A percentile compares a stretch with the other conserved stretches of the same genome.
Conservation (phyloP, 768 basidiomycete genomes). For the Serendipita vermifera region DNA sequence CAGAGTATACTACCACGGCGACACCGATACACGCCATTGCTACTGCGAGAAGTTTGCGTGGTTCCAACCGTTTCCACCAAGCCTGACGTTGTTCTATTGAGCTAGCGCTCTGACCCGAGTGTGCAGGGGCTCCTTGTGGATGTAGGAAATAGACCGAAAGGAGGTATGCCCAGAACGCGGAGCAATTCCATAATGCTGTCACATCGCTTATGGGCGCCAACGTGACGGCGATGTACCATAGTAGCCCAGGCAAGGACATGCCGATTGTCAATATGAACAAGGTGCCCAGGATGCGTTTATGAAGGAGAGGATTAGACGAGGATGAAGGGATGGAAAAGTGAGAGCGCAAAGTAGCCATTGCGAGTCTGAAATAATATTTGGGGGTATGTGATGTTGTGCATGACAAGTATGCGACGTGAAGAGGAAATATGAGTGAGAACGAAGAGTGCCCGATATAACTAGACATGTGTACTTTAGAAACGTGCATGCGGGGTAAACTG, state of each 20-base stretch:
- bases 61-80: conserved; percentile 49
- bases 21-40: conserved; percentile 71
- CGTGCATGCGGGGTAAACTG: background rate
- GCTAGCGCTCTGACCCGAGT: too few species aligned
- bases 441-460: conserved; percentile 83
- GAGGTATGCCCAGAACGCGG: conserved; percentile 83
- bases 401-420: conserved; percentile 60
- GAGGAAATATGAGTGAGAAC: conserved; percentile 64
- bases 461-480: conserved; percentile 11
- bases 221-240: conserved; percentile 65
- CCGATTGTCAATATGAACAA: conserved; percentile 36
- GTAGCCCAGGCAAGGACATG: conserved; percentile 47
- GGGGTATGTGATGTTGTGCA: conserved; percentile 37
- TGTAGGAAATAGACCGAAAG: conserved; percentile 42
- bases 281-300: conserved; percentile 21
- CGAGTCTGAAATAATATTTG: conserved; percentile 36
- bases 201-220: conserved; percentile 67
- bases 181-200: conserved; percentile 74
- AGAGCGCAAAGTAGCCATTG: conserved; percentile 34
- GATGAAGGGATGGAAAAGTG: conserved; percentile 20
- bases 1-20: conserved; percentile 68
- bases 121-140: too few species aligned
- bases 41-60: conserved; percentile 55
- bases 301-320: background rate
- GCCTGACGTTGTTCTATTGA: too few species aligned